These are phyloP conservation scores for Iberis pinnata DNA, from an alignment of 345 rosid species.

Conservation along the genomic window DNA sequence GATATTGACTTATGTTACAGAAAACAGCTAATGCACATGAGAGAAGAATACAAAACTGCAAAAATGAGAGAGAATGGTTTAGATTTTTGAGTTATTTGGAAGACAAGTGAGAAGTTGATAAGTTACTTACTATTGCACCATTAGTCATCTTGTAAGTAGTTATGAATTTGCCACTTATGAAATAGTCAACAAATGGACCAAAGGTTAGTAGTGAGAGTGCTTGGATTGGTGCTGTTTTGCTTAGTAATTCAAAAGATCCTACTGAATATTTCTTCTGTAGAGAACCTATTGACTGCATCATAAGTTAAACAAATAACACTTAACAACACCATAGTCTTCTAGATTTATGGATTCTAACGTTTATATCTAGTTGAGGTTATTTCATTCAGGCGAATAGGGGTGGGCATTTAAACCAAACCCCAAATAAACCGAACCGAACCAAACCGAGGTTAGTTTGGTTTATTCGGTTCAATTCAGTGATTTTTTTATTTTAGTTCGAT, in stretches of 20 bases:
- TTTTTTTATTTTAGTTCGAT: no score
- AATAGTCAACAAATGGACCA: slow-evolving; percentile 81
- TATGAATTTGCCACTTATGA: slow-evolving; percentile 56
- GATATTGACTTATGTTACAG: slow-evolving; percentile 94
- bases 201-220: slow-evolving; percentile 82
- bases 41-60: slow-evolving; percentile 75
- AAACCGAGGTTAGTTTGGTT: no score
- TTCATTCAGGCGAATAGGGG: no score
- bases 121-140: slow-evolving; percentile 59
- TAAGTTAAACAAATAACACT: neutral
- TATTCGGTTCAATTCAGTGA: no score
- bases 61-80: neutral
- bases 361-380: no score
- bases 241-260: slow-evolving; percentile 85
- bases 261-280: slow-evolving; percentile 83
- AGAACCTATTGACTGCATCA: slow-evolving; percentile 76
- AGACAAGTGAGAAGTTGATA: neutral
- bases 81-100: neutral
- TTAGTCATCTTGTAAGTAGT: slow-evolving; percentile 60
- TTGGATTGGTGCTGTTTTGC: slow-evolving; percentile 96
- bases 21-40: slow-evolving; percentile 86
- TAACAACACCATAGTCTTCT: neutral
- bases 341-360: slow-evolving; percentile 1
- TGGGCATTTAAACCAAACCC: no score
- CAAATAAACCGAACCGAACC: no score